Percentiles rank a stretch among this genome's conserved stretches.
These are phyloP conservation scores for Tolypocladium sp. DNA, from an alignment of 2,329 filamentous ascomycete genomes.

Conservation along the genomic window DNA sequence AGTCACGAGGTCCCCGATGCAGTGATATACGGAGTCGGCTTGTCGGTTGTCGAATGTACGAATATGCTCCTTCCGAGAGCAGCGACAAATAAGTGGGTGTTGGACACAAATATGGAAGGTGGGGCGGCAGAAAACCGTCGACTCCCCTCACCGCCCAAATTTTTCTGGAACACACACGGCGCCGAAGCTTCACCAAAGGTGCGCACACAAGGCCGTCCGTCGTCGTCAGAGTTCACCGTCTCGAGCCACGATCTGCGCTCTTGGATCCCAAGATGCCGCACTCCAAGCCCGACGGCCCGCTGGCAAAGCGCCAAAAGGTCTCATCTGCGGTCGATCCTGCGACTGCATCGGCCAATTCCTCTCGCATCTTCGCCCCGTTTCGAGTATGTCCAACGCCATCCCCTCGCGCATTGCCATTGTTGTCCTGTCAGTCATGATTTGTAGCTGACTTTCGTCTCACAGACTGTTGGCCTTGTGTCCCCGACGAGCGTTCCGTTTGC, in stretches of 20 bases:
- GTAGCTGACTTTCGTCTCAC: conserved; percentile 1
- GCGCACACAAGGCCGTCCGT: neutral
- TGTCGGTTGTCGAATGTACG: neutral
- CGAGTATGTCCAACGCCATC: conserved; percentile 49
- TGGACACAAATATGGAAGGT: neutral
- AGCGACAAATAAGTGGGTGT: neutral
- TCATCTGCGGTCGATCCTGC: conserved; percentile 27
- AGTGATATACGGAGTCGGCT: neutral
- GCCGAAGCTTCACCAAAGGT: neutral
- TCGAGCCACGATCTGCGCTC: neutral
- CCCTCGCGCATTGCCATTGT: neutral
- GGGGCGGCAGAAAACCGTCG: conserved; percentile 11
- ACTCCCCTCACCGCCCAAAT: conserved; percentile 15
- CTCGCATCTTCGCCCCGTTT: conserved; percentile 87
- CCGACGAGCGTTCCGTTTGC: conserved; percentile 87
- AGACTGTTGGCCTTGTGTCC: conserved; percentile 91
- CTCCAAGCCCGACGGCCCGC: conserved; percentile 49
- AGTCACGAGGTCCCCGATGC: neutral
- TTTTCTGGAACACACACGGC: conserved; percentile 9
- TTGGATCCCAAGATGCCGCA: conserved; percentile 38
- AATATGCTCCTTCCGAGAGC: neutral
- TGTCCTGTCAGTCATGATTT: neutral
- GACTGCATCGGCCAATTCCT: conserved; percentile 39
- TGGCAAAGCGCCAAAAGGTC: conserved; percentile 71
- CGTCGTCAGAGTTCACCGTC: neutral